Evolutionary conservation across 2,329 filamentous ascomycete genomes (phyloP).

Genomic region (Acarospora socialis): DNA sequence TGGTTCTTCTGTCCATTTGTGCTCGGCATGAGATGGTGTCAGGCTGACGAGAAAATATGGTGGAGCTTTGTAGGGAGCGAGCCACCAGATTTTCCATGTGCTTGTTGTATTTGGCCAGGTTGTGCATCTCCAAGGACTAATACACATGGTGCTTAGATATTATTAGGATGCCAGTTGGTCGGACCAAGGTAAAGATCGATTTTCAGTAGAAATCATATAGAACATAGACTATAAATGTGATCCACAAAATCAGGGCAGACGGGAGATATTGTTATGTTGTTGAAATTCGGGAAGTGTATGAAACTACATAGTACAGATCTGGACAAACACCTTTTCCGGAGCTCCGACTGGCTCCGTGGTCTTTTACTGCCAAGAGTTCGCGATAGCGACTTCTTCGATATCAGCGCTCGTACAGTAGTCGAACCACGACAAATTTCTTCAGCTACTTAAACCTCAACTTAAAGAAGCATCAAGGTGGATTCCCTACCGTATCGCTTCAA

Average conservation of each 20-base stretch:
- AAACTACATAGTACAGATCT: neutral
- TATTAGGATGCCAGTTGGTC: too few species aligned
- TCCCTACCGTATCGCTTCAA: conserved; percentile 79
- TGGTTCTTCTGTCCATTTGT: neutral
- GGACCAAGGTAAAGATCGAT: conserved; percentile 20
- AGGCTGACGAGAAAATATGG: too few species aligned
- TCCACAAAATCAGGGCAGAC: too few species aligned
- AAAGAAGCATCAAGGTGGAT: conserved; percentile 38
- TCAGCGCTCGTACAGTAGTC: too few species aligned
- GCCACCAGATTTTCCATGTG: conserved; percentile 6
- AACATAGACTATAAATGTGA: too few species aligned
- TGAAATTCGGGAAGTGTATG: too few species aligned
- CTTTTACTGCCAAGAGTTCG: conserved; percentile 3
- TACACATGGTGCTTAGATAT: neutral
- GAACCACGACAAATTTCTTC: too few species aligned
- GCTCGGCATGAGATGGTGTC: neutral
- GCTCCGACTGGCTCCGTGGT: neutral
- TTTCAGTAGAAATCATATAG: too few species aligned
- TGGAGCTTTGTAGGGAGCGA: conserved; percentile 4
- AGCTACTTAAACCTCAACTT: too few species aligned
- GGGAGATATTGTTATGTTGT: neutral
- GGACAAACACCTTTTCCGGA: neutral
- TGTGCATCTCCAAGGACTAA: neutral
- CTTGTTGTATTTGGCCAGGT: conserved; percentile 2
- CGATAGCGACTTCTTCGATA: neutral